Percentiles rank a stretch among this genome's conserved stretches.
phyloP scores from a whole-genome alignment of 768 basidiomycete species.

The Leucocoprinus sp. region DNA sequence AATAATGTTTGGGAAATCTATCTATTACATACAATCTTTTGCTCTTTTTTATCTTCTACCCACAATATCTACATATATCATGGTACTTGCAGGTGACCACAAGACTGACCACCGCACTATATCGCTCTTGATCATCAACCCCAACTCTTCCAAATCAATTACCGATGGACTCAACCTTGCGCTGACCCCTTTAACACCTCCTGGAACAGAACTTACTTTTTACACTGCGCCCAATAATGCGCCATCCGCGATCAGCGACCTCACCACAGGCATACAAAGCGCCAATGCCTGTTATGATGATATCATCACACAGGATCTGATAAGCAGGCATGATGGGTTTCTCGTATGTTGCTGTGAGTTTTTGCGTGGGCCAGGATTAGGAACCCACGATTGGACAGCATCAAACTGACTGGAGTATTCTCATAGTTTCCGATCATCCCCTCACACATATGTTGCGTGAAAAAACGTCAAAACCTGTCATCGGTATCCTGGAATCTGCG shows the following conservation, averaged over 20 bases:
- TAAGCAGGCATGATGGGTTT: conserved; percentile 27
- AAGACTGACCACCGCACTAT: too few species aligned
- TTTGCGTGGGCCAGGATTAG: too few species aligned
- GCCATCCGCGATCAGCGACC: conserved; percentile 25
- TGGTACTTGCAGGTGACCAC: too few species aligned
- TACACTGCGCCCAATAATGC: conserved; percentile 26
- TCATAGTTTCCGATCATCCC: conserved; percentile 31
- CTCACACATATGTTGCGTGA: conserved; percentile 22
- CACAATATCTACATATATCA: too few species aligned
- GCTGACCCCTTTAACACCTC: conserved; percentile 20
- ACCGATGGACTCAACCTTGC: conserved; percentile 22
- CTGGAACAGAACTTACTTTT: conserved; percentile 21
- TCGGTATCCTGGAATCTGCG: conserved; percentile 29
- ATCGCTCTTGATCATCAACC: conserved; percentile 28
- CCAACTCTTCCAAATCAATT: conserved; percentile 27
- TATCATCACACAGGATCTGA: conserved; percentile 17
- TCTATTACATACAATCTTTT: too few species aligned
- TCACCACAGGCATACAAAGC: conserved; percentile 23
- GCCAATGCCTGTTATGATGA: conserved; percentile 23
- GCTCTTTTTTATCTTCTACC: too few species aligned
- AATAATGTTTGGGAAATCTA: too few species aligned
- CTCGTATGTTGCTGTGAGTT: conserved; percentile 31
- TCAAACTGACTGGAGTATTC: too few species aligned
- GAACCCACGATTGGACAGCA: too few species aligned
- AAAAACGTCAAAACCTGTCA: conserved; percentile 22